Evolutionary conservation across 2,329 filamentous ascomycete genomes (phyloP).

Genomic region (Stylonectria norvegica): DNA sequence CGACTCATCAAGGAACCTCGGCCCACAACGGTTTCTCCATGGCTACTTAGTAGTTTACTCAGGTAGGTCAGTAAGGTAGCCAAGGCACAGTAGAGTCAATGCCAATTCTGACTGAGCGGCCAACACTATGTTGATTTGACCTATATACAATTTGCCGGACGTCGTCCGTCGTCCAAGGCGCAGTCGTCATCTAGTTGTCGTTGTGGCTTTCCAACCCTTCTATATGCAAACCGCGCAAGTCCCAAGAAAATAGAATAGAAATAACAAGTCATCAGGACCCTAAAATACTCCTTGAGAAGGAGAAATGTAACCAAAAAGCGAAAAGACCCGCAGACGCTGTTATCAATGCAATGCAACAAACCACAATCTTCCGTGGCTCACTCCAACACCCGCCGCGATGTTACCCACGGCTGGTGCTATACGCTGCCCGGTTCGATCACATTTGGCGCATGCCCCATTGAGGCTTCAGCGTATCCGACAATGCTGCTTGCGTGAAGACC

Average conservation of each 20-base stretch:
- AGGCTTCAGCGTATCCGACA: conserved; percentile 59
- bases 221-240: conserved; percentile 34
- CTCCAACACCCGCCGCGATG: too few relatives aligned
- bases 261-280: conserved; percentile 31
- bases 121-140: conserved; percentile 27
- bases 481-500: conserved; percentile 71
- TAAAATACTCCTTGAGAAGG: conserved; percentile 27
- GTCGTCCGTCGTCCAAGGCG: conserved; percentile 18
- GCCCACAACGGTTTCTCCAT: too few relatives aligned
- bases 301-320: conserved; percentile 24
- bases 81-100: neutral
- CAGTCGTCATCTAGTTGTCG: conserved; percentile 28
- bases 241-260: conserved; percentile 24
- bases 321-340: conserved; percentile 27
- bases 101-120: neutral
- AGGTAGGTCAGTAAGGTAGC: too few relatives aligned
- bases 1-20: too few relatives aligned
- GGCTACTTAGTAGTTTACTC: too few relatives aligned
- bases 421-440: too few relatives aligned
- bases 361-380: conserved; percentile 16
- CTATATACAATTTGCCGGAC: conserved; percentile 29
- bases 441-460: conserved; percentile 53
- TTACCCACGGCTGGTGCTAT: too few relatives aligned
- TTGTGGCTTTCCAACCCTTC: conserved; percentile 31
- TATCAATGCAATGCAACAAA: conserved; percentile 27